Evolutionary conservation across 108 stramenopile species (phyloP).

Genomic region (Cyclotella atomus): DNA sequence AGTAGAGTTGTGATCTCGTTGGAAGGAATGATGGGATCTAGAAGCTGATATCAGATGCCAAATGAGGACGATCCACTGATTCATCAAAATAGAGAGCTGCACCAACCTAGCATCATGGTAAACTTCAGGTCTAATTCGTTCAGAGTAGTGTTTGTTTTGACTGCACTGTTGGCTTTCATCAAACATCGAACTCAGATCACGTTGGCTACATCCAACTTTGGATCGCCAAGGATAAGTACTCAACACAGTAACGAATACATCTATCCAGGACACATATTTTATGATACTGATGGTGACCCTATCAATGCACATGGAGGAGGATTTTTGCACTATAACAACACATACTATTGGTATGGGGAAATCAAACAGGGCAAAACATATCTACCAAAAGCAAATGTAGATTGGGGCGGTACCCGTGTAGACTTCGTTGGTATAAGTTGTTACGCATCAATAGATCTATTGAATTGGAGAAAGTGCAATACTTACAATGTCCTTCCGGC

Average conservation of each 20-base stretch:
- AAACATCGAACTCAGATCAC: no score
- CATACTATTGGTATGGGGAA: conserved; percentile 37
- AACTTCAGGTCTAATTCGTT: no score
- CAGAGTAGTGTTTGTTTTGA: no score
- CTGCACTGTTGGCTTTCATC: no score
- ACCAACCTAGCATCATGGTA: no score
- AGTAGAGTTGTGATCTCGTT: no score
- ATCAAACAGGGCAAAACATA: conserved; percentile 25
- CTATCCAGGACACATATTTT: conserved; percentile 18
- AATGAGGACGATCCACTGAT: not conserved
- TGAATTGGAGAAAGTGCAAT: conserved; percentile 19
- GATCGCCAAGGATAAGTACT: not conserved
- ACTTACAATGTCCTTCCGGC: conserved; percentile 16
- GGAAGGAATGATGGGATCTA: no score
- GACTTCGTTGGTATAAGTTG: conserved; percentile 28
- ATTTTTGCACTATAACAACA: conserved; percentile 15
- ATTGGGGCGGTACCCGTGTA: conserved; percentile 33
- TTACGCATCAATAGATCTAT: conserved; percentile 16
- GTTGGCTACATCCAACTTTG: not conserved
- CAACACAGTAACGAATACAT: conserved; percentile 1
- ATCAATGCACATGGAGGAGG: conserved; percentile 40
- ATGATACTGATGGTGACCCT: conserved; percentile 19
- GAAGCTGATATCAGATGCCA: no score
- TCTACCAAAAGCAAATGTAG: conserved; percentile 12
- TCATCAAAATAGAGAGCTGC: no score